Evolutionary conservation across 768 basidiomycete genomes (phyloP).

Genomic region (Pleurotus sapidus): DNA sequence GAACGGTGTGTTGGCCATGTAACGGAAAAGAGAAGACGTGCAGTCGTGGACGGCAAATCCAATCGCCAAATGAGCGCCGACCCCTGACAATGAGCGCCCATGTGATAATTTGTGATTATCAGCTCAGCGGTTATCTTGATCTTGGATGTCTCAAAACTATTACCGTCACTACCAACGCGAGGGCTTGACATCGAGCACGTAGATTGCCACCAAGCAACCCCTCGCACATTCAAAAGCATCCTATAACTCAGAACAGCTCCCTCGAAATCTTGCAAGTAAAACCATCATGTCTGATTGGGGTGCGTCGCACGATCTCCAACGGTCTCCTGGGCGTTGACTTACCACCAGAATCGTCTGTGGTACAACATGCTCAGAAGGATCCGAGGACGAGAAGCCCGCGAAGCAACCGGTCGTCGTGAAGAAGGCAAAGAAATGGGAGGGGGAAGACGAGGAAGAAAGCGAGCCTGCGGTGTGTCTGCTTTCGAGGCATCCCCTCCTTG

Average conservation of each 20-base stretch:
- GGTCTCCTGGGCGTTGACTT: slow-evolving; percentile 3
- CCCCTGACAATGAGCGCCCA: background rate
- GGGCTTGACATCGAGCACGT: slow-evolving; percentile 1
- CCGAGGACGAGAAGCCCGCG: slow-evolving; percentile 31
- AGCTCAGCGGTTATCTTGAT: background rate
- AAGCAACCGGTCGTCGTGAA: slow-evolving; percentile 27
- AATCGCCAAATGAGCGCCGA: slow-evolving; percentile 8
- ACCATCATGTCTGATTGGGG: slow-evolving; percentile 40
- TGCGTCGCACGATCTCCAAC: slow-evolving; percentile 13
- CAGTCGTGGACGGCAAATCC: slow-evolving; percentile 9
- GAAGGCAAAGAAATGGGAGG: slow-evolving; percentile 68
- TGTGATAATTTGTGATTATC: slow-evolving; percentile 1
- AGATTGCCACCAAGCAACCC: background rate
- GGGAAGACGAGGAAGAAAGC: slow-evolving; percentile 89
- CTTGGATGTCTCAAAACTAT: slow-evolving; percentile 1
- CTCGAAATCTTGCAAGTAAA: too few species aligned
- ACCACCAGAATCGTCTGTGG: slow-evolving; percentile 1
- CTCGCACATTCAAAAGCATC: background rate
- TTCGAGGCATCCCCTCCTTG: slow-evolving; percentile 1
- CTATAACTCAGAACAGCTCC: too few species aligned
- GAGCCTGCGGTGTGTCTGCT: slow-evolving; percentile 61
- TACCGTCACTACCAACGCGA: background rate
- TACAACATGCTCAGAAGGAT: slow-evolving; percentile 26
- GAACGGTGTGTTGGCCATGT: slow-evolving; percentile 44
- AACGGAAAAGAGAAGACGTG: background rate